Conservation (phyloP, 2,329 filamentous ascomycete species). For the Fusarium irregulare region DNA sequence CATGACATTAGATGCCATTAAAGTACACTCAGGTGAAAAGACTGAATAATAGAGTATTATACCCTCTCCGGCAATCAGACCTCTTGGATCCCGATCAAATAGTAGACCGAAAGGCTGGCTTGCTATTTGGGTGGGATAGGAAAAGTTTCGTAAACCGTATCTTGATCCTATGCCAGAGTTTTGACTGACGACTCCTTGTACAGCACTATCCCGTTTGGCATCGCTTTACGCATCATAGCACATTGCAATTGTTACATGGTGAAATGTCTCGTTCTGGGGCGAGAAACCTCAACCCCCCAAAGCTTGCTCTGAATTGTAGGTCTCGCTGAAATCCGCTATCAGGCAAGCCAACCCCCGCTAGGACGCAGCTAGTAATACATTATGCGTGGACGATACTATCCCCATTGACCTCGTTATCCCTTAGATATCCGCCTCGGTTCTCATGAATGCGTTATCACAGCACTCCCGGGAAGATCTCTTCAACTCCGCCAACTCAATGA, state of each 20-base stretch:
- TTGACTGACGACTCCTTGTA: neutral
- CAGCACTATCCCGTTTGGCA: neutral
- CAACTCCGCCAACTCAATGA: conserved; percentile 32
- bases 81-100: neutral
- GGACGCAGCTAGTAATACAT: conserved; percentile 41
- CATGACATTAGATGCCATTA: conserved; percentile 22
- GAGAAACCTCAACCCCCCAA: conserved; percentile 28
- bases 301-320: conserved; percentile 38
- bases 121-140: neutral
- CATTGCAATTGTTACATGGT: conserved; percentile 30
- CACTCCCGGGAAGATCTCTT: conserved; percentile 30
- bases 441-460: conserved; percentile 36
- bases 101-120: neutral
- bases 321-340: conserved; percentile 35
- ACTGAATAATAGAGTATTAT: neutral
- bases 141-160: neutral
- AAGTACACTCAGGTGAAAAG: conserved; percentile 4
- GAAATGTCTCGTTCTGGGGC: conserved; percentile 2
- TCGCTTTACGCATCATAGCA: neutral
- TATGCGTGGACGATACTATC: conserved; percentile 14
- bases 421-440: conserved; percentile 21
- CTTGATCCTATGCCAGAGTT: neutral
- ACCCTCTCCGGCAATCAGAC: neutral
- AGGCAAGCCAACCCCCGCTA: conserved; percentile 24
- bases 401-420: conserved; percentile 14